Conservation (phyloP, 768 basidiomycete species). For the Suillus placidus region DNA sequence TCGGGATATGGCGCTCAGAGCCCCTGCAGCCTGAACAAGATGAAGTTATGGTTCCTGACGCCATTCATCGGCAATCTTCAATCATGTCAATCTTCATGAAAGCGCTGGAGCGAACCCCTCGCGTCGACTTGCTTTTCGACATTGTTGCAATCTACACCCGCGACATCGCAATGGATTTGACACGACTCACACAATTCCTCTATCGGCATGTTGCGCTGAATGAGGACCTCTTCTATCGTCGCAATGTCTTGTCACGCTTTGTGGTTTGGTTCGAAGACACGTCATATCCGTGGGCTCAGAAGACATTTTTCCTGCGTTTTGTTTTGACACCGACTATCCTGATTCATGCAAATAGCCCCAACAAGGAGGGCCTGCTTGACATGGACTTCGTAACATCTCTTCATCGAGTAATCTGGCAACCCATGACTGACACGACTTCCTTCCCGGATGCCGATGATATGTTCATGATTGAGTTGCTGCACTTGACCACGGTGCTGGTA, state of each 20-base stretch:
- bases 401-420: constrained; percentile 80
- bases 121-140: constrained; percentile 89
- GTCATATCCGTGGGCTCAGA: constrained; percentile 69
- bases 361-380: constrained; percentile 67
- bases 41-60: constrained; percentile 48
- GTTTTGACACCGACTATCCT: constrained; percentile 87
- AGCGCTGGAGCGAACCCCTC: constrained; percentile 66
- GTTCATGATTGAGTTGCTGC: constrained; percentile 88
- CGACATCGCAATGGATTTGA: constrained; percentile 78
- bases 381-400: constrained; percentile 69
- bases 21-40: constrained; percentile 47
- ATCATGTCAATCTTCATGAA: constrained; percentile 79
- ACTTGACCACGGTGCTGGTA: constrained; percentile 86
- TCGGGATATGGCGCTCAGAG: constrained; percentile 71
- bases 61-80: constrained; percentile 61
- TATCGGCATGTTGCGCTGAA: constrained; percentile 82
- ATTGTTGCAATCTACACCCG: constrained; percentile 80
- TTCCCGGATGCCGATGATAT: constrained; percentile 74
- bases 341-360: constrained; percentile 64
- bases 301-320: constrained; percentile 77
- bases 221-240: constrained; percentile 66
- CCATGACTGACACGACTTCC: constrained; percentile 57
- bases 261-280: constrained; percentile 78
- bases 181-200: constrained; percentile 80
- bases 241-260: constrained; percentile 85